Conservation (phyloP, 2,329 filamentous ascomycete species). For the Fusarium dimerum region DNA sequence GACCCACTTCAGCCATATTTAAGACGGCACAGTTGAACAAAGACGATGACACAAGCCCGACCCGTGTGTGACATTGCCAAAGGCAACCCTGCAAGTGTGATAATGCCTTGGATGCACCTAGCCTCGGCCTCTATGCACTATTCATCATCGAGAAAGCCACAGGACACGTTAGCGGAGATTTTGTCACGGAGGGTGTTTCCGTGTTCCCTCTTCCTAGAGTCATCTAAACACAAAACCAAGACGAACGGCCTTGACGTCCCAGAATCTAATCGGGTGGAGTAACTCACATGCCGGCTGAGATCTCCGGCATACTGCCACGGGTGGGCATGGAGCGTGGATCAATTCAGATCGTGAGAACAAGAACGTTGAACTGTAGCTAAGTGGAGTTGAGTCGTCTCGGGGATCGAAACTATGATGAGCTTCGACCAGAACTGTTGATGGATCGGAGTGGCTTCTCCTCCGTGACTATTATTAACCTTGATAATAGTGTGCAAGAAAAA, state of each 20-base stretch:
- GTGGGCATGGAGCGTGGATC: background rate
- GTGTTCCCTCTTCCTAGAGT: background rate
- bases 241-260: background rate
- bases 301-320: background rate
- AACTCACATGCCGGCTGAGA: background rate
- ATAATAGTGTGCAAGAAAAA: no score
- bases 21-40: no score
- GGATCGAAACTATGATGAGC: background rate
- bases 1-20: no score
- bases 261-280: background rate
- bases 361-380: background rate
- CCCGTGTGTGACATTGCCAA: constrained; percentile 18
- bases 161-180: constrained; percentile 17
- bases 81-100: constrained; percentile 38
- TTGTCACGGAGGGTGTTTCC: constrained; percentile 14
- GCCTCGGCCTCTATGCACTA: constrained; percentile 24
- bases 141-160: constrained; percentile 24
- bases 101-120: constrained; percentile 42
- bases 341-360: background rate
- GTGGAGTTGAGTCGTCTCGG: background rate
- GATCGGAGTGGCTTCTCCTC: no score
- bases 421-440: no score
- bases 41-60: constrained; percentile 1
- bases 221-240: background rate
- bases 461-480: no score